Conservation (phyloP, 768 basidiomycete species). For the Gelatoporia subvermispora region DNA sequence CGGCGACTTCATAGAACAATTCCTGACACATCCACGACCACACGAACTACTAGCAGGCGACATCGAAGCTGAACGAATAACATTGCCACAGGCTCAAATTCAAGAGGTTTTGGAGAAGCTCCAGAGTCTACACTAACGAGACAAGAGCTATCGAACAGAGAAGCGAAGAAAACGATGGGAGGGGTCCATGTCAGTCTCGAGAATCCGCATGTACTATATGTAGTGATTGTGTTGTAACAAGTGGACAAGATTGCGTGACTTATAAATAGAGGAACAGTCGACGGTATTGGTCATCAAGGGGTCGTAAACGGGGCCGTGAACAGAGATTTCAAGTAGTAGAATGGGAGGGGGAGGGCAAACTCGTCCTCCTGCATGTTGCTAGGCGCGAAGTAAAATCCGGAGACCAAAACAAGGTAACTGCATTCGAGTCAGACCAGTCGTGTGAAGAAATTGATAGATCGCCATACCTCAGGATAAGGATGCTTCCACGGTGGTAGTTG, state of each 20-base stretch:
- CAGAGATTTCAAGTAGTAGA: neutral
- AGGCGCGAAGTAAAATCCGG: constrained; percentile 93
- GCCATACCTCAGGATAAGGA: constrained; percentile 82
- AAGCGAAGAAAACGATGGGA: neutral
- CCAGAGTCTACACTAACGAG: constrained; percentile 36
- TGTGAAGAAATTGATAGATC: neutral
- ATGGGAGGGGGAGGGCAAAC: constrained; percentile 1
- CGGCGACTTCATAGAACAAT: constrained; percentile 77
- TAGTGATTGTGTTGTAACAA: neutral
- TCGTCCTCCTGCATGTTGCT: constrained; percentile 20
- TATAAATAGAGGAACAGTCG: neutral
- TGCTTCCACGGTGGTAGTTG: constrained; percentile 96
- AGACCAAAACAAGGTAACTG: constrained; percentile 86
- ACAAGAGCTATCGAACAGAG: neutral
- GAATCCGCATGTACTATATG: neutral
- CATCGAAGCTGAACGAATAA: constrained; percentile 54
- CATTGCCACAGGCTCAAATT: constrained; percentile 37
- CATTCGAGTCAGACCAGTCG: constrained; percentile 7
- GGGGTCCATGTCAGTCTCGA: neutral
- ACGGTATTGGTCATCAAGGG: neutral
- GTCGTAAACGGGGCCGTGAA: neutral
- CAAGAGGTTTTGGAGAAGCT: constrained; percentile 37
- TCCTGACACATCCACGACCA: constrained; percentile 40
- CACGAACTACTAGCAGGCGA: constrained; percentile 53
- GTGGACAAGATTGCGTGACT: constrained; percentile 1